A percentile compares a stretch with the other conserved stretches of the same genome.
Evolutionary conservation across 208 protist species (phyloP).

Genomic region (Trypanosoma rangeli): DNA sequence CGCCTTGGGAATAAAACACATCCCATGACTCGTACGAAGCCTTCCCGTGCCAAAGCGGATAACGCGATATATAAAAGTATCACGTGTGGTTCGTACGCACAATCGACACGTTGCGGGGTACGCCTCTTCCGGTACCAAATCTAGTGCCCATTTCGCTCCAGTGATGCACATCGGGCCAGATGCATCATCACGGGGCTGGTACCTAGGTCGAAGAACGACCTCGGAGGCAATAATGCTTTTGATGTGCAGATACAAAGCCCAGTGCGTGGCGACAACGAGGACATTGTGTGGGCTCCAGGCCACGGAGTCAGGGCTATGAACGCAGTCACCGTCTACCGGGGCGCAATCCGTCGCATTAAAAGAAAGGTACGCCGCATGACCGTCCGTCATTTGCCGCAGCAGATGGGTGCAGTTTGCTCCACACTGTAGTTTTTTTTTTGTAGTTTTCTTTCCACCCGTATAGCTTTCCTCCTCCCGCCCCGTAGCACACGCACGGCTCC

Average conservation of each 20-base stretch:
- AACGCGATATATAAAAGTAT: constrained; percentile 78
- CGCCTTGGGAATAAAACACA: constrained; percentile 11
- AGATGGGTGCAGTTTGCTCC: not conserved
- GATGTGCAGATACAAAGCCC: constrained; percentile 58
- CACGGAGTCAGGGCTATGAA: constrained; percentile 43
- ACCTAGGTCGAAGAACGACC: constrained; percentile 22
- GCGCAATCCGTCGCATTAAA: constrained; percentile 34
- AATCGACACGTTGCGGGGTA: constrained; percentile 68
- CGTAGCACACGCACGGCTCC: not conserved
- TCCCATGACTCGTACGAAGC: constrained; percentile 11
- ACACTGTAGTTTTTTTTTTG: not conserved
- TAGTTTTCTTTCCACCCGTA: not conserved
- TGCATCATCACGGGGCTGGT: not conserved
- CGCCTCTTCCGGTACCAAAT: constrained; percentile 47
- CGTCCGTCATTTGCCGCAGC: constrained; percentile 7
- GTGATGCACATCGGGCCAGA: constrained; percentile 6
- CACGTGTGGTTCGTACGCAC: constrained; percentile 60
- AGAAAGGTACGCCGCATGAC: not conserved
- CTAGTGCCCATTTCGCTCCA: constrained; percentile 62
- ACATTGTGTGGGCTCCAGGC: constrained; percentile 84
- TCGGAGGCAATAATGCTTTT: constrained; percentile 36
- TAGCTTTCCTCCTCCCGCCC: not conserved
- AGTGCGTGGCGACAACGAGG: constrained; percentile 62
- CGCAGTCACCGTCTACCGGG: constrained; percentile 40
- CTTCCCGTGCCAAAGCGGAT: constrained; percentile 32